Conservation (phyloP, 768 basidiomycete genomes). For the Pleurotus salmoneostramineus region DNA sequence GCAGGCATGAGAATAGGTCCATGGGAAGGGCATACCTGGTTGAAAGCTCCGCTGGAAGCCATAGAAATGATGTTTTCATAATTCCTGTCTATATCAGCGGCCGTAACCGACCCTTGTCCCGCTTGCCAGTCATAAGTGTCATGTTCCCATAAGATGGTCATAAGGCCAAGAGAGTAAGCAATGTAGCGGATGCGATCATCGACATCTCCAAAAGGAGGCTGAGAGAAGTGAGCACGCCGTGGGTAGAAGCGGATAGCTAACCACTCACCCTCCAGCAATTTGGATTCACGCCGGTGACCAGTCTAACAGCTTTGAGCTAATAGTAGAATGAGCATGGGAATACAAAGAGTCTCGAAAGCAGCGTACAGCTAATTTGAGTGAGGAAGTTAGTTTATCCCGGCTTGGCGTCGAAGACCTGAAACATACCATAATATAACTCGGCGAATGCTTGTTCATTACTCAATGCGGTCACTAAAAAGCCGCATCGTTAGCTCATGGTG, state of each 20-base stretch:
- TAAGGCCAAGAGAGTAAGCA: conserved; percentile 60
- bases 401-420: neutral
- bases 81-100: conserved; percentile 43
- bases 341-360: neutral
- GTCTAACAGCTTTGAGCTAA: conserved; percentile 51
- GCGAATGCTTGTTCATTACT: conserved; percentile 67
- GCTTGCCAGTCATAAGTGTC: conserved; percentile 75
- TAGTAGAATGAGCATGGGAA: neutral
- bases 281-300: conserved; percentile 51
- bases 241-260: neutral
- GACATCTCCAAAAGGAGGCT: conserved; percentile 66
- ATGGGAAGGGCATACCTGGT: conserved; percentile 21
- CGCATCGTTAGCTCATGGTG: no score
- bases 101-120: conserved; percentile 39
- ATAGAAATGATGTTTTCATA: conserved; percentile 50
- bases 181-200: conserved; percentile 78
- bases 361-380: conserved; percentile 17
- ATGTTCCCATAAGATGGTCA: conserved; percentile 70
- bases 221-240: neutral
- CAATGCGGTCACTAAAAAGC: conserved; percentile 47
- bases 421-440: conserved; percentile 71
- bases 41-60: conserved; percentile 38
- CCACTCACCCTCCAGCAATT: conserved; percentile 54
- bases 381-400: neutral
- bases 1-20: neutral